Conservation (phyloP, 2,329 filamentous ascomycete genomes). For the Dactylellina sp. region DNA sequence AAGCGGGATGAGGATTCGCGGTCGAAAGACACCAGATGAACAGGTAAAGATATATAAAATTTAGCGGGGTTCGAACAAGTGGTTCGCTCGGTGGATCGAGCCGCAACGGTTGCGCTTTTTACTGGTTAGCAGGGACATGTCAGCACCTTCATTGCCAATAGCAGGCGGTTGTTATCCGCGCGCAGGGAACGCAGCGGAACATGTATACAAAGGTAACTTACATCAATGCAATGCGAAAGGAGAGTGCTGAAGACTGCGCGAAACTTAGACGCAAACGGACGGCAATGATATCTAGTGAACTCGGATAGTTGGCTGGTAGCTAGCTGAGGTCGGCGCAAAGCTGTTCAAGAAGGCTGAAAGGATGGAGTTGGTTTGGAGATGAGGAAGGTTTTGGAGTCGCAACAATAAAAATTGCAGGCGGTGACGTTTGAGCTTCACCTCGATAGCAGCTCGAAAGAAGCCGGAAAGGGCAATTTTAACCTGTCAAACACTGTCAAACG, state of each 20-base stretch:
- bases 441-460: constrained; percentile 21
- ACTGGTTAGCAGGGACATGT: constrained; percentile 53
- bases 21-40: not conserved
- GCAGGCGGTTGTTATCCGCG: constrained; percentile 48
- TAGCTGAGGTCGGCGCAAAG: constrained; percentile 14
- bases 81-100: constrained; percentile 44
- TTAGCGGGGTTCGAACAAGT: constrained; percentile 49
- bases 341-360: constrained; percentile 8
- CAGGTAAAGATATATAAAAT: constrained; percentile 29
- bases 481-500: constrained; percentile 20
- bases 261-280: not conserved
- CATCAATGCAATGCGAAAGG: constrained; percentile 2
- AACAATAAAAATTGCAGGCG: constrained; percentile 42
- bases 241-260: not conserved
- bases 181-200: constrained; percentile 48
- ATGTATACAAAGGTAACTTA: constrained; percentile 8
- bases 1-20: not conserved
- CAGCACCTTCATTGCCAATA: constrained; percentile 56
- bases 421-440: constrained; percentile 41
- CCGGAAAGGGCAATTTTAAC: not conserved
- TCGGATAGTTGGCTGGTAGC: constrained; percentile 14
- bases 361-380: constrained; percentile 21
- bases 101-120: constrained; percentile 53
- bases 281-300: not conserved
- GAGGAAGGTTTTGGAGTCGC: constrained; percentile 31